Evolutionary conservation across 352 stramenopile genomes (phyloP), one percentile per base, ranked within the genome.

Genomic region (Pythium phragmiticola): DNA sequence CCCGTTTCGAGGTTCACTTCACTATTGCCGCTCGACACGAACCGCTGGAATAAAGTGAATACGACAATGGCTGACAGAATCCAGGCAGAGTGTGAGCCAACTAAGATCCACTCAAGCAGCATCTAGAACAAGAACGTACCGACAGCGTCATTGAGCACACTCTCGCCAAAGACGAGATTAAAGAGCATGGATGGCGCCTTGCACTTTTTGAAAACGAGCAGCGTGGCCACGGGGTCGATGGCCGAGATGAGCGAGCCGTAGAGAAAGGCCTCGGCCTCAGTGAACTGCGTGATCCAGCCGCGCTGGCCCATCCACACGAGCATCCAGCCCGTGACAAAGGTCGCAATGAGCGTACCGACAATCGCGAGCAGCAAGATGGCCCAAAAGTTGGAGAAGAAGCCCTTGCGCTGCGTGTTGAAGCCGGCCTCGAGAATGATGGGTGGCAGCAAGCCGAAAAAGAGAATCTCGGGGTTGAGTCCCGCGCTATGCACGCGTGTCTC

Each of bases 141-240:
- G 28, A 95, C 77, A 14, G 84, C 86, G 67, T 96, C 88, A 68
- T 95, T 96, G 23, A 96, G 68, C 30, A 92, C 84, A 37, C 70
- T 87, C 69, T 96, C 88, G 50, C 94, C 92, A 72, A 98, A 98
- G 5, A 98, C 82, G 34, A 98, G 73, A 60, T 98, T 98, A 63
- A 98, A 98, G 4, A 98, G 74, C 43, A 91, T 70, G 9, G 91
- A 78, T 17, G 82, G 82, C 7, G 78, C 82, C 33, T 76, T 57
- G 43, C 75, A 78, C 50, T 92, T 93, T 59, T 95, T 89, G 73
- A 98, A 96, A n/a, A 97, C 87, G 2, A 92, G 66, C 39, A 98
- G 70, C 28, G 90, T 97, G 14, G 89, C 88, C 33, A 98, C 90
- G 17, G 94, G 89, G 73, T 98, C 92, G 36, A 97, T 97, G 7